Base-by-base conservation (phyloP, 331 rosid species). In the Saraca asoca region DNA sequence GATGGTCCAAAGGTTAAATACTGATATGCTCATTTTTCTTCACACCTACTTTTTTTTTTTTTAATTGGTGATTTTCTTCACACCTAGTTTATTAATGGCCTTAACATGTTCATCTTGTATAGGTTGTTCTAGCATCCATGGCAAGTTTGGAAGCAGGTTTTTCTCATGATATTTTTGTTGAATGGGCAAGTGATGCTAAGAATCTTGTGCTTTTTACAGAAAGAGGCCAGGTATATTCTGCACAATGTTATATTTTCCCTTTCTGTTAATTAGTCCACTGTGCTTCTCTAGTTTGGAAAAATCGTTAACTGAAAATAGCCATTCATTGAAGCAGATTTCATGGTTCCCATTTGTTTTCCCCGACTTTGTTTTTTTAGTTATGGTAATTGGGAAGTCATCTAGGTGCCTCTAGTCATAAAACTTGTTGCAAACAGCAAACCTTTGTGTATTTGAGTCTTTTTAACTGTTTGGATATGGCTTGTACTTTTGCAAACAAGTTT, bases 131-230 rank as follows among this genome's bases (percentile, higher is more conserved):
- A 72, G 87, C 96, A 59, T 94, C 99, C 50, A 88, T 94, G 99
- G 99, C 97, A 60, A 94, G 97, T 82, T 83, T 94, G 84, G 99
- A 94, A 82, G 96, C 95, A 7, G 97, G 99, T 41, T 94, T 88
- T 75, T 90, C 99, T 56, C 99, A 90, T 54, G 99, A 90, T 79
- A 86, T 94, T 76, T 94, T 90, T 70, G 89, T 86, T 39, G 99
- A 94, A 43, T 94, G 96, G 99, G 97, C 89, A 15, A 79, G 75
- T 38, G 97, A 88, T 71, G 43, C 68, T 6, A 90, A 81, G 64
- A 94, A 90, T 82, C 95, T 88, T 33, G 84, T 88, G 67, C 90
- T 94, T 68, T 94, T 88, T 72, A 88, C 97, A 17, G 99, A 94
- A 78, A 82, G 89, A 79, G 97, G 95, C 78, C 98, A 94, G 96